Conservation (phyloP, 2,329 filamentous ascomycete species). For the Trichophyton schoenleinii region DNA sequence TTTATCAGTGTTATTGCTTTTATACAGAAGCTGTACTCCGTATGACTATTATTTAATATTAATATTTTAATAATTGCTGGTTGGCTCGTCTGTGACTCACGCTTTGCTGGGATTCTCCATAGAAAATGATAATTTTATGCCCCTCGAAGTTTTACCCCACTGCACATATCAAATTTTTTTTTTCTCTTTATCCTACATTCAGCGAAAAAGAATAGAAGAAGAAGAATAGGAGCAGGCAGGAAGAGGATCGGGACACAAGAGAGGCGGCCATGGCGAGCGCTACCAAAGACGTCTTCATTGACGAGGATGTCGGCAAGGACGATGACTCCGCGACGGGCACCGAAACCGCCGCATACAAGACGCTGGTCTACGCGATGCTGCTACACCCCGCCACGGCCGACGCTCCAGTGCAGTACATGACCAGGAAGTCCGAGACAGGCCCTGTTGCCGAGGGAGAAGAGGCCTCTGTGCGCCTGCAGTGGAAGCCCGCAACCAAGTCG, state of each 20-base stretch:
- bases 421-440: slow-evolving; percentile 54
- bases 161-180: neutral
- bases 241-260: slow-evolving; percentile 12
- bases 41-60: no score
- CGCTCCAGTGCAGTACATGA: slow-evolving; percentile 51
- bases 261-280: slow-evolving; percentile 6
- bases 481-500: slow-evolving; percentile 73
- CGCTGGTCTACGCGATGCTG: slow-evolving; percentile 63
- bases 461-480: slow-evolving; percentile 51
- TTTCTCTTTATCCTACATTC: neutral
- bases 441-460: slow-evolving; percentile 51
- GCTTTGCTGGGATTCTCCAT: neutral
- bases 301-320: slow-evolving; percentile 67
- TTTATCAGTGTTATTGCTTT: no score
- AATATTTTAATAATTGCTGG: no score
- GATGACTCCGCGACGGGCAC: slow-evolving; percentile 53
- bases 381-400: slow-evolving; percentile 47
- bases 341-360: slow-evolving; percentile 67
- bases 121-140: neutral
- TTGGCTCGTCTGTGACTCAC: no score
- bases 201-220: slow-evolving; percentile 15
- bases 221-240: slow-evolving; percentile 9
- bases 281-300: slow-evolving; percentile 53
- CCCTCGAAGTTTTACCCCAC: neutral
- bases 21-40: no score